Base-by-base conservation (phyloP, 345 rosid genomes). In the Citrus maxima region DNA sequence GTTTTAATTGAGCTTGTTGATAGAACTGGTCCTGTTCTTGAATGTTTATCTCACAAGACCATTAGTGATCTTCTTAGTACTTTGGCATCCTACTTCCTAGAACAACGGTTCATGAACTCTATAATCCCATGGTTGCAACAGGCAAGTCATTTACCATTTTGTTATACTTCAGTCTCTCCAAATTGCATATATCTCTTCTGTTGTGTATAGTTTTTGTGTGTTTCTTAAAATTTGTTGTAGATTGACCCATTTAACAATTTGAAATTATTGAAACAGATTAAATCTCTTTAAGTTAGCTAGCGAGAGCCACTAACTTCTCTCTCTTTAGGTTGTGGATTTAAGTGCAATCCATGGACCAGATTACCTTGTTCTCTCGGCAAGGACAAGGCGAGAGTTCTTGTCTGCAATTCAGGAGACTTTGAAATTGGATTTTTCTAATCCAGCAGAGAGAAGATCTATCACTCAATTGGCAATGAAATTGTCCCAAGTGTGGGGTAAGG, bases 61-160 rank as follows among this genome's bases (percentile, higher is more conserved):
- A 82, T 84, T 27, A 80, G 83, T 70, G 93, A 95, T 76, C 78
- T 95, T 82, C 93, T 95, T 24, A 75, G 86, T 86, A 86, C 84
- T 75, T 84, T 93, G 81, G 88, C 87, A 4, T 86, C 95, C 2
- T 88, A 79, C 86, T 87, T 91, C 78, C 80, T 88, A 10, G 97
- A 93, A 65, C 91, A 88, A 78, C 87, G 96, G 84, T 92, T 85
- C 85, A 79, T 87, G 69, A 86, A 80, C 65, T 85, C 90, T 24
- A 81, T 93, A 73, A 84, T 92, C 78, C 99, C 98, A 70, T 95
- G 98, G 99, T 81, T 92, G 86, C 93, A 92, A 77, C 98, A 93
- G 97, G 98, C 80, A 85, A 93, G 91, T 85, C 77, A 24, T 28
- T 80, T 71, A 38, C 19, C 10, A 30, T 77, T 56, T 84, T 38